Evolutionary conservation across 768 basidiomycete species (phyloP).

Genomic region (Xanthoconium stramineum): DNA sequence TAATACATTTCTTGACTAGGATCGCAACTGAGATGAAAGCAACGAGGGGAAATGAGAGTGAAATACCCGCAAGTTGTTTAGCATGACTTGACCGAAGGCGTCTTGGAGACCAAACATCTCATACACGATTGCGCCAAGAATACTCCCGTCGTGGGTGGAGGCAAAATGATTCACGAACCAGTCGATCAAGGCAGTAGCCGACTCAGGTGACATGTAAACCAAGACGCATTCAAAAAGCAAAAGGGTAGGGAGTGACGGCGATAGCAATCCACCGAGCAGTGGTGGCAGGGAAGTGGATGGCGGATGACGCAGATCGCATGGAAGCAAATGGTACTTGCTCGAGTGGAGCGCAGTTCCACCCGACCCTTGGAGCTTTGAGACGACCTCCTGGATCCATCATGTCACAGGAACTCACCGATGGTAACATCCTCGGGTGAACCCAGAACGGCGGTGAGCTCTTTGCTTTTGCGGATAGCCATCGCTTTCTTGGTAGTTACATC

Average conservation of each 20-base stretch:
- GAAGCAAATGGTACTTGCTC: constrained; percentile 50
- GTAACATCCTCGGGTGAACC: constrained; percentile 18
- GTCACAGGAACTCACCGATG: constrained; percentile 7
- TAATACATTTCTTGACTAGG: constrained; percentile 64
- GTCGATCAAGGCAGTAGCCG: constrained; percentile 55
- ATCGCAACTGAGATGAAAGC: not conserved
- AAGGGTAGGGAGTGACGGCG: constrained; percentile 66
- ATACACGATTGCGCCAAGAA: constrained; percentile 67
- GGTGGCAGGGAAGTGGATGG: constrained; percentile 48
- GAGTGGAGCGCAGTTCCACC: constrained; percentile 37
- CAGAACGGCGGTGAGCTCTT: constrained; percentile 32
- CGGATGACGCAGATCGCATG: constrained; percentile 69
- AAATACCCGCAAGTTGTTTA: constrained; percentile 74
- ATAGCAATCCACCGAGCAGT: constrained; percentile 42
- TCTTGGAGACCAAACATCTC: constrained; percentile 89
- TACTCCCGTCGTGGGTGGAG: constrained; percentile 3
- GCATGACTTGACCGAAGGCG: constrained; percentile 90
- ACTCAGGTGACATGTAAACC: constrained; percentile 71
- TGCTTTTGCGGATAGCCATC: constrained; percentile 55
- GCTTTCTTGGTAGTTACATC: constrained; percentile 83
- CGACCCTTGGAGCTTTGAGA: constrained; percentile 12
- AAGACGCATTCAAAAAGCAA: constrained; percentile 89
- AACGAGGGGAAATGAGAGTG: constrained; percentile 31
- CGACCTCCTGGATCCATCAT: too few species aligned
- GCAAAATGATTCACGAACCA: constrained; percentile 71